phyloP scores from a whole-genome alignment of 371 early-diverging fungal species.

The Massospora cicadina region DNA sequence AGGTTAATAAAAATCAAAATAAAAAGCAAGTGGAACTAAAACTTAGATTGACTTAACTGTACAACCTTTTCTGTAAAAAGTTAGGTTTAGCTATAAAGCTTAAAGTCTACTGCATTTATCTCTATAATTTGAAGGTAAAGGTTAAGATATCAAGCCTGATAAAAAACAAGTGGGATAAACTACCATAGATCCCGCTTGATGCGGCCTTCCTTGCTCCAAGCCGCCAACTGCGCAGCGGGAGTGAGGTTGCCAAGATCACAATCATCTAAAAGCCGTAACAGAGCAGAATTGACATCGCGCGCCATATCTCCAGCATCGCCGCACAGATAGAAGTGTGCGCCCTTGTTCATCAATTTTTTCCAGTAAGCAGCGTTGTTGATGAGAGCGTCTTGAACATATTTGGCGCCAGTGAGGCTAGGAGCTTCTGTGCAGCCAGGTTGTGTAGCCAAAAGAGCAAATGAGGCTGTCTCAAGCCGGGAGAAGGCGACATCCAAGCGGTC shows the following conservation, averaged over 20 bases:
- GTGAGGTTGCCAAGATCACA: slow-evolving; percentile 24
- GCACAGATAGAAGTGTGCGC: slow-evolving; percentile 65
- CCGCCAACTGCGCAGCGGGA: slow-evolving; percentile 35
- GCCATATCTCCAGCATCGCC: slow-evolving; percentile 83
- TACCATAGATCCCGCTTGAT: slow-evolving; percentile 45
- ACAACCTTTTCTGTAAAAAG: too few species aligned
- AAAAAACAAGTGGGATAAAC: too few species aligned
- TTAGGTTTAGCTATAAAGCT: too few species aligned
- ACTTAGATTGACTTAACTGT: too few species aligned
- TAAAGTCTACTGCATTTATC: too few species aligned
- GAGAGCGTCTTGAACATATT: slow-evolving; percentile 76
- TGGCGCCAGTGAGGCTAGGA: slow-evolving; percentile 15
- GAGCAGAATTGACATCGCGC: slow-evolving; percentile 55
- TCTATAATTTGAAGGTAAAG: too few species aligned
- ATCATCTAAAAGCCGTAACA: slow-evolving; percentile 41
- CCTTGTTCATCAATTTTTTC: slow-evolving; percentile 35
- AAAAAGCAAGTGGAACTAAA: too few species aligned
- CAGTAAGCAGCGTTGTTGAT: slow-evolving; percentile 26
- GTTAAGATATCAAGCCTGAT: too few species aligned
- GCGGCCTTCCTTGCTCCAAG: slow-evolving; percentile 40
- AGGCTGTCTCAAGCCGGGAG: slow-evolving; percentile 24
- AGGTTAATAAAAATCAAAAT: too few species aligned
- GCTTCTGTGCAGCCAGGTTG: background rate
- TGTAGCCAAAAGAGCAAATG: background rate
- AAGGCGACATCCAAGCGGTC: slow-evolving; percentile 32